Base-by-base conservation (phyloP, 2,329 filamentous ascomycete genomes). In the Metarhizium album region DNA sequence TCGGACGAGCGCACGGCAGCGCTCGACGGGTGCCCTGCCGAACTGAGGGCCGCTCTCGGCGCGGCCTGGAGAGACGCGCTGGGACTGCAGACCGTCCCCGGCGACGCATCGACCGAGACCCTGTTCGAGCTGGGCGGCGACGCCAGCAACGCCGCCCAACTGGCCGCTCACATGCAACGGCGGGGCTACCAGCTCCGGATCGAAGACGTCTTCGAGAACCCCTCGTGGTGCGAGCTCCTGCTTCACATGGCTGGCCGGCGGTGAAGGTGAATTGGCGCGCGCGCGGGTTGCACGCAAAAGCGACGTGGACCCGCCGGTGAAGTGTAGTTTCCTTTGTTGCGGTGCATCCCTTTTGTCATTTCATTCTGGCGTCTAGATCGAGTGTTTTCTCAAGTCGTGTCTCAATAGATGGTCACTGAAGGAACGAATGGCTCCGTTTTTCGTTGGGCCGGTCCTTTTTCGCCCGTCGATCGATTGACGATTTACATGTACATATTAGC, bases 41-140 rank as follows among this genome's bases (percentile, higher is more conserved):
- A 35, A 24, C 7, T 46, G 22, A 38, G 42, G n/a, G 14, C 31
- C 9, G 42, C 23, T 33, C 42, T 46, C 2, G 33, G 48, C 33
- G n/a, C 31, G 18, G 48, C 43, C 2, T 50, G 33, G 42, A 29
- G 7, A 16, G 42, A 43, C 9, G 48, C 31, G 29, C 42, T 49
- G 3, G 22, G n/a, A 7, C 6, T 45, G 22, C 16, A 20, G 13
- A 46, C 22, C 16, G n/a, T 31, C n/a, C 48, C 42, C 23, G 9
- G 23, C 16, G 29, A 49, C 11, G 42, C 45, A 3, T 31, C 29
- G 29, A 18, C 9, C 2, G 13, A n/a, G 22, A 38, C 42, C 6
- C 45, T 49, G 27, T 49, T 49, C 5, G 48, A 49, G 20, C 16
- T 40, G 3, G 48, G 42, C 4, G 48, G 48, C 13, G 48, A 49